phyloP scores from a whole-genome alignment of 306 rosid genomes.

The Geum urbanum region DNA sequence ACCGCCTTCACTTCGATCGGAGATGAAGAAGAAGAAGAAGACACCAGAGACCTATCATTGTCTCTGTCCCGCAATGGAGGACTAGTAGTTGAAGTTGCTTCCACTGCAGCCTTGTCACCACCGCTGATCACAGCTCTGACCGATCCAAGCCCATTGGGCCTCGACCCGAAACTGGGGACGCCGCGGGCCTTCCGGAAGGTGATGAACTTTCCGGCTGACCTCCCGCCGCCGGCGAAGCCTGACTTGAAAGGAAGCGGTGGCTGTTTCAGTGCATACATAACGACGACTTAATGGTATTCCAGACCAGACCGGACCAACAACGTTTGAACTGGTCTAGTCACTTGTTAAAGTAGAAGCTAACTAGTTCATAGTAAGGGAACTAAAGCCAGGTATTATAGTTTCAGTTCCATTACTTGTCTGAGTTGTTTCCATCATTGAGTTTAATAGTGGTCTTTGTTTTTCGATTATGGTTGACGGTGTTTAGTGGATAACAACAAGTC shows the following conservation, averaged over 20 bases:
- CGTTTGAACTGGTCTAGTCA: not conserved
- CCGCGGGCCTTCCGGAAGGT: conserved; percentile 37
- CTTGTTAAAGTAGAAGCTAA: not conserved
- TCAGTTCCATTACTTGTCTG: too few species aligned
- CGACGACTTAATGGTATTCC: too few species aligned
- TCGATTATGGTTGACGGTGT: too few species aligned
- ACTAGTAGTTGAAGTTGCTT: conserved; percentile 18
- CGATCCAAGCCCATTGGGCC: conserved; percentile 24
- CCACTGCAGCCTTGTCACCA: conserved; percentile 39
- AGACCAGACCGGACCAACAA: conserved; percentile 2
- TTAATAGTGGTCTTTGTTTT: too few species aligned
- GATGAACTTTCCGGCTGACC: conserved; percentile 4
- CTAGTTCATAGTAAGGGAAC: too few species aligned
- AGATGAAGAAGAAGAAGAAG: conserved; percentile 30
- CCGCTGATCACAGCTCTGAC: conserved; percentile 47
- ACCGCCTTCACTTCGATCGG: conserved; percentile 55
- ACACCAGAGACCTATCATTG: conserved; percentile 20
- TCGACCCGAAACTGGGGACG: conserved; percentile 19
- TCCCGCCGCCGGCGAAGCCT: conserved; percentile 21
- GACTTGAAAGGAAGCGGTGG: conserved; percentile 26
- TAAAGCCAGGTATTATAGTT: not conserved
- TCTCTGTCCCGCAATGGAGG: conserved; percentile 35
- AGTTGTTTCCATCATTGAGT: not conserved
- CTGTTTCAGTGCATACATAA: conserved; percentile 44
- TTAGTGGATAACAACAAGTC: too few species aligned